A percentile compares a stretch with the other conserved stretches of the same genome.
phyloP scores from a whole-genome alignment of 1,284 basidiomycete genomes.

The Paramarasmius palmivorus region DNA sequence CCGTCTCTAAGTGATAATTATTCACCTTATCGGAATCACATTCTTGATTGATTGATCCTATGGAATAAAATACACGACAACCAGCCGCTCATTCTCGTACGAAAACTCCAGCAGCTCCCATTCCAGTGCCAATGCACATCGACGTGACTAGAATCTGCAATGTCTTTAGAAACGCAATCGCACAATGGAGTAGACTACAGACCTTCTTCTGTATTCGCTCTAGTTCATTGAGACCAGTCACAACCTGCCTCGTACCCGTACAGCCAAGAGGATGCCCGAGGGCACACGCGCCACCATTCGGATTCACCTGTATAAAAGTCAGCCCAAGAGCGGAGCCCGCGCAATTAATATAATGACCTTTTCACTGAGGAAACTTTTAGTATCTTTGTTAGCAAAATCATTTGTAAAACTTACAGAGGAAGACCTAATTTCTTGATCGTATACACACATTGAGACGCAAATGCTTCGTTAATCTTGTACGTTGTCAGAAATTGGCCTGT shows the following conservation, averaged over 20 bases:
- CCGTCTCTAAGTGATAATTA: too few relatives aligned
- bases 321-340: background rate
- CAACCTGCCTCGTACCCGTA: conserved; percentile 87
- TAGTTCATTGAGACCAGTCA: conserved; percentile 85
- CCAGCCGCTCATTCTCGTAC: conserved; percentile 53
- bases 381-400: background rate
- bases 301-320: conserved; percentile 75
- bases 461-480: conserved; percentile 89
- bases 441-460: conserved; percentile 88
- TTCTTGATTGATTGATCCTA: too few relatives aligned
- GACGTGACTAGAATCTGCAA: conserved; percentile 71
- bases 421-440: conserved; percentile 74
- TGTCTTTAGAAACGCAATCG: background rate
- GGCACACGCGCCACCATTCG: conserved; percentile 90
- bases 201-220: conserved; percentile 79
- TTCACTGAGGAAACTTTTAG: conserved; percentile 26
- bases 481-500: conserved; percentile 1
- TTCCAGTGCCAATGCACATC: conserved; percentile 90
- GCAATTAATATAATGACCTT: conserved; percentile 26
- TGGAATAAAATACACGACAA: too few relatives aligned
- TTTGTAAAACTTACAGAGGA: conserved; percentile 31
- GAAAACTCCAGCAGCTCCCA: conserved; percentile 84
- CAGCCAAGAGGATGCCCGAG: conserved; percentile 88
- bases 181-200: conserved; percentile 12
- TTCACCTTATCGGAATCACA: too few relatives aligned